Evolutionary conservation across 768 basidiomycete species (phyloP), one percentile per base, ranked within the genome.

Genomic region (Panaeolus cyanescens): DNA sequence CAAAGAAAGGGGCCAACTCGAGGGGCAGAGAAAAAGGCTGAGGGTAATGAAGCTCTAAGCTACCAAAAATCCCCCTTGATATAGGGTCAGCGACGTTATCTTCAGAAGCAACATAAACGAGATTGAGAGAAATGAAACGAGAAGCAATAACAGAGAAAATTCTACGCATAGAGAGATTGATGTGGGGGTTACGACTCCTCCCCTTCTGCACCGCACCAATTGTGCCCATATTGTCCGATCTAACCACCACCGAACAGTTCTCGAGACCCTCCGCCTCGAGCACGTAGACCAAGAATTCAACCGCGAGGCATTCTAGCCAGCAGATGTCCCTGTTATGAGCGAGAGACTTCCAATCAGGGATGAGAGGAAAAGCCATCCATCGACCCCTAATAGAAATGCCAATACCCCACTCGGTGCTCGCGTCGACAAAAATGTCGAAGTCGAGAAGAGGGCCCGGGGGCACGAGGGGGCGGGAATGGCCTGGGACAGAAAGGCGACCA

Each of bases 191-290:
- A 1, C 63, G 59, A 32, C 73, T 67, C 5, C 70, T 67, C 0
- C 76, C 76, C 33, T 74, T 74, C 5, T 56, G 55, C 32, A 72
- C 68, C 7, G 75, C 68, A 2, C 71, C 71, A 28, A 79, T 77
- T 1, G 70, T 68, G 17, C 75, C n/a, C n/a, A n/a, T n/a, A n/a
- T n/a, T n/a, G n/a, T n/a, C n/a, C n/a, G n/a, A n/a, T n/a, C n/a
- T n/a, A 76, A 76, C 63, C 12, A 70, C 59, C 1, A 78, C 5
- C 12, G 64, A 57, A 0, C 30, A 10, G 32, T 77, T 40, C 0
- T 25, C 22, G 3, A 67, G 31, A 12, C 54, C 59, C 2, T 40
- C 37, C 2, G 50, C 56, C 9, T 67, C 68, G 1, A 74, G 60
- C 20, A 68, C 56, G 59, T 71, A 66, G 5, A 59, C 53, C 3